phyloP scores from a whole-genome alignment of 345 rosid species.

The Brassica napus region Da-Ae NC_063451.1:16695501-16696000 shows the following conservation, averaged over 20 bases:
- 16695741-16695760: constrained; percentile 93
- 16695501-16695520: constrained; percentile 12
- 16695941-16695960: constrained; percentile 85
- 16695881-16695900: constrained; percentile 85
- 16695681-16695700: constrained; percentile 51
- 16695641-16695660: constrained; percentile 84
- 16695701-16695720: constrained; percentile 45
- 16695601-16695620: constrained; percentile 90
- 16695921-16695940: constrained; percentile 83
- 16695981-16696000: constrained; percentile 84
- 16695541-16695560: constrained; percentile 1
- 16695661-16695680: constrained; percentile 83
- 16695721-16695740: constrained; percentile 83
- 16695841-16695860: constrained; percentile 4
- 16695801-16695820: background rate
- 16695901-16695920: constrained; percentile 81
- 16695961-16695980: constrained; percentile 74
- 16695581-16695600: constrained; percentile 33
- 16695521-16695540: background rate
- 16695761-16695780: constrained; percentile 88
- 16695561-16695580: constrained; percentile 23
- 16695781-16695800: constrained; percentile 11
- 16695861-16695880: constrained; percentile 20
- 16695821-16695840: constrained; percentile 2
- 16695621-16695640: constrained; percentile 94